phyloP scores from a whole-genome alignment of 2,329 filamentous ascomycete species.

The Monosporascus cannonballus region DNA sequence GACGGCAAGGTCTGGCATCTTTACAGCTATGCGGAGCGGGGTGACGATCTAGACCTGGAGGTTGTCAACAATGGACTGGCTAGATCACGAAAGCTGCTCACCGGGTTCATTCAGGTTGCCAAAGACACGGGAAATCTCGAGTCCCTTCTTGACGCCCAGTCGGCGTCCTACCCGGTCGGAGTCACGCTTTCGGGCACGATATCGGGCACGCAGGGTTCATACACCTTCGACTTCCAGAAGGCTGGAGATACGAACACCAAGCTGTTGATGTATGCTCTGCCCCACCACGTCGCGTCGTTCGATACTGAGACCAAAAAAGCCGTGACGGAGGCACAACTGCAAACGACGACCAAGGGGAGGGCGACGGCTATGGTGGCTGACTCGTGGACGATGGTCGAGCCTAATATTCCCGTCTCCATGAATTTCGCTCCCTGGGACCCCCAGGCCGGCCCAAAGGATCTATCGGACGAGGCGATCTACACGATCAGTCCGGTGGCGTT shows the following conservation, averaged over 20 bases:
- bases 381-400: constrained; percentile 73
- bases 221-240: constrained; percentile 69
- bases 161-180: constrained; percentile 66
- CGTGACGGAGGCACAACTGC: constrained; percentile 53
- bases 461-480: constrained; percentile 50
- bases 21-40: constrained; percentile 61
- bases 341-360: constrained; percentile 79
- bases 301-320: constrained; percentile 47
- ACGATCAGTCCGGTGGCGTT: constrained; percentile 57
- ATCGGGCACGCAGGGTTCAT: constrained; percentile 56
- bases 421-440: constrained; percentile 75
- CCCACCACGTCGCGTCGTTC: constrained; percentile 79
- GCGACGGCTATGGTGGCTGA: constrained; percentile 67
- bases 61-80: constrained; percentile 61
- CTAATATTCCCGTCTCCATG: constrained; percentile 65
- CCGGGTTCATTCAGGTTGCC: constrained; percentile 74
- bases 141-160: constrained; percentile 65
- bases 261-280: constrained; percentile 80
- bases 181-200: constrained; percentile 59
- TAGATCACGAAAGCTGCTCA: constrained; percentile 61
- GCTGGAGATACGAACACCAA: constrained; percentile 53
- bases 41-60: constrained; percentile 58
- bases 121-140: constrained; percentile 67
- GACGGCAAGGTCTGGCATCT: constrained; percentile 74
- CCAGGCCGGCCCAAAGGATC: constrained; percentile 36